These are phyloP conservation scores for Fusarium torreyae DNA, from an alignment of 2,329 filamentous ascomycete species.

Conservation along the genomic window DNA sequence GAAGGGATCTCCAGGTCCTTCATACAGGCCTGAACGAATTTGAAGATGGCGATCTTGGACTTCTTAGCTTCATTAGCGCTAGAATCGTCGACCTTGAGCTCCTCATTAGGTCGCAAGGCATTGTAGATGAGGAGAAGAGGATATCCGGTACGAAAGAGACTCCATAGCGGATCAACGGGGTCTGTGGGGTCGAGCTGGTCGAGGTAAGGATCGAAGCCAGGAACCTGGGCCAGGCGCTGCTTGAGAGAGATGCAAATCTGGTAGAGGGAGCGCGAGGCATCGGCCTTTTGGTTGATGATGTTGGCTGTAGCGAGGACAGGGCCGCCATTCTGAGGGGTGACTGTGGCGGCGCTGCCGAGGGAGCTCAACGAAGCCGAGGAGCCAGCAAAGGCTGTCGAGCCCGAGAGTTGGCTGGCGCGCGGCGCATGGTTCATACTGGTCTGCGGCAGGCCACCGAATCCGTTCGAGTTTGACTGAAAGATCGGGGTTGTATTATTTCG, in stretches of 20 bases:
- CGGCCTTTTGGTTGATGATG: slow-evolving; percentile 97
- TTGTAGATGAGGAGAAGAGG: slow-evolving; percentile 94
- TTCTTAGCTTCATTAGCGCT: slow-evolving; percentile 78
- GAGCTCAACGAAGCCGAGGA: slow-evolving; percentile 68
- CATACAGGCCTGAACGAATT: slow-evolving; percentile 91
- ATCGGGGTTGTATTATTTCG: slow-evolving; percentile 72
- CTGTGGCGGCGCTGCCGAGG: slow-evolving; percentile 61
- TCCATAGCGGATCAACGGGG: slow-evolving; percentile 93
- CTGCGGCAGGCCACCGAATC: slow-evolving; percentile 61
- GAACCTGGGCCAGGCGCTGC: slow-evolving; percentile 85
- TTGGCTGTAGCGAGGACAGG: slow-evolving; percentile 85
- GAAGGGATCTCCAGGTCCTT: slow-evolving; percentile 84
- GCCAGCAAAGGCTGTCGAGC: slow-evolving; percentile 70
- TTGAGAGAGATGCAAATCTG: slow-evolving; percentile 93
- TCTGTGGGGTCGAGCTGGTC: slow-evolving; percentile 78
- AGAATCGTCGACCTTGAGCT: slow-evolving; percentile 76
- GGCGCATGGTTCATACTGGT: slow-evolving; percentile 68
- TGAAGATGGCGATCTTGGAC: slow-evolving; percentile 90
- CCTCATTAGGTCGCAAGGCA: slow-evolving; percentile 78
- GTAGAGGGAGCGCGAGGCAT: slow-evolving; percentile 91
- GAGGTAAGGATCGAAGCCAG: slow-evolving; percentile 83
- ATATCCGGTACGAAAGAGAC: slow-evolving; percentile 84
- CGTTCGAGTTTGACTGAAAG: slow-evolving; percentile 65
- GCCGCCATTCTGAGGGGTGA: slow-evolving; percentile 65
- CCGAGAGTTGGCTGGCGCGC: slow-evolving; percentile 74